Evolutionary conservation across 2,329 filamentous ascomycete genomes (phyloP).

Genomic region (Magnaporthales sp.): DNA sequence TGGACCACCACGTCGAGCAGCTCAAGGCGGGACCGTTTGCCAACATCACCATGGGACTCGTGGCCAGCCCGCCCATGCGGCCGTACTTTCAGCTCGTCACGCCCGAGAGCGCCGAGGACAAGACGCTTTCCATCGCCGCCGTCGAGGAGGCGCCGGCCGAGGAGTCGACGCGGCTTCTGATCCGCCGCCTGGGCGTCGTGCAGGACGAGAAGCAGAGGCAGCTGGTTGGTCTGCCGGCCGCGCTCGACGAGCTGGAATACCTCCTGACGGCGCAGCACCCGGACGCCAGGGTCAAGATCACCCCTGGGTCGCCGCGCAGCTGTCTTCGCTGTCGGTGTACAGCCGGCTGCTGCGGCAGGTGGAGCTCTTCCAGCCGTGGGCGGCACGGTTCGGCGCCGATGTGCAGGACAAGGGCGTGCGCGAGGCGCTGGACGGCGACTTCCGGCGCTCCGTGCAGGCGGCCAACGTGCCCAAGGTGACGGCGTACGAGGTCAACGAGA

Average conservation of each 20-base stretch:
- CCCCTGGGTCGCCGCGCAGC: conserved; percentile 7
- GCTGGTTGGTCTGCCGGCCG: conserved; percentile 8
- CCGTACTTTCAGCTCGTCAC: conserved; percentile 7
- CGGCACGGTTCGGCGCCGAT: conserved; percentile 8
- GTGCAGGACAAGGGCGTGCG: conserved; percentile 9
- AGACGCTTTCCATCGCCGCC: conserved; percentile 5
- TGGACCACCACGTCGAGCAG: conserved; percentile 10
- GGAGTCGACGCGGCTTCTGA: background rate
- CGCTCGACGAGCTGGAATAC: conserved; percentile 11
- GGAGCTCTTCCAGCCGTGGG: conserved; percentile 10
- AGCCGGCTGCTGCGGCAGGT: conserved; percentile 7
- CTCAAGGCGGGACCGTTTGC: conserved; percentile 6
- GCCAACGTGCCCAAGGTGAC: conserved; percentile 7
- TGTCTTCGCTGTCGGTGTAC: conserved; percentile 8
- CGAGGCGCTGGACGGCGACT: conserved; percentile 9
- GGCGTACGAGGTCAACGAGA: conserved; percentile 6
- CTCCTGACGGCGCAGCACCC: background rate
- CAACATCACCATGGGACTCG: conserved; percentile 6
- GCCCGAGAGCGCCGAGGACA: conserved; percentile 3
- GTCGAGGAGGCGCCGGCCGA: conserved; percentile 9
- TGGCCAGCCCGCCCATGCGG: conserved; percentile 6
- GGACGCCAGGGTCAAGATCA: background rate
- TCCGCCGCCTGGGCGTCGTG: conserved; percentile 9
- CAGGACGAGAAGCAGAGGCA: conserved; percentile 9
- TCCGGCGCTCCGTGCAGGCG: conserved; percentile 7